Base-by-base conservation (phyloP, 1,284 basidiomycete species). In the Schizophyllum commune region DNA sequence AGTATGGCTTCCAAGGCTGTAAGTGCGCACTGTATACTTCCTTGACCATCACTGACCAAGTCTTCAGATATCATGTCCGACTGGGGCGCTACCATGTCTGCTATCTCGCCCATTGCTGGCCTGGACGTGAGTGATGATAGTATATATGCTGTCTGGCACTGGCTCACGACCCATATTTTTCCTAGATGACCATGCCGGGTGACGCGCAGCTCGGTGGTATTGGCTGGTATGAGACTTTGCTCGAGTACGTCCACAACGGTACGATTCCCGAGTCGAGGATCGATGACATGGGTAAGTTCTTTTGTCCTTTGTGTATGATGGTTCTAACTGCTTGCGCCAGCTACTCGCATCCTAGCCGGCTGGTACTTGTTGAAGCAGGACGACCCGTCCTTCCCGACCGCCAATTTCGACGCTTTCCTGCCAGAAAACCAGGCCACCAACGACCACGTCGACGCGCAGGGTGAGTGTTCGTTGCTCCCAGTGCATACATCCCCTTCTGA, bases 1-100 rank as follows among this genome's bases (percentile, higher is more conserved):
- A 94, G 73, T 83, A 85, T 60, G 88, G 86, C 2, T 94, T 92
- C 80, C 86, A 88, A 71, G 92, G 92, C 22, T 89, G 79, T 82
- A 63, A 67, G 79, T 71, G 54, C 22, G 7, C 32, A 21, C 58
- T 61, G 32, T 22, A 8, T 51, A 57, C 34, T 22, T 15, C 8
- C 39, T 19, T 58, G n/a, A 32, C 15, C 0, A 52, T 19, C 20
- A 61, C 54, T 54, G 17, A 58, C 21, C 27, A 6, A 8, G 56
- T 59, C 34, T 22, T 21, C 59, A 81, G 79, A 78, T 68, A 76
- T 86, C 59, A 81, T 84, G 82, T 83, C 82, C 1, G 90, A 92
- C 72, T 92, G 90, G 90, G 7, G 47, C 74, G 77, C 65, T 19
- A 77, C 76, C 55, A 73, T 75, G 58, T 83, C 83, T 0, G 88